Evolutionary conservation across 805 yeast genomes (phyloP), one percentile per base, ranked within the genome.

Genomic region (Myxozyma melibiosi): DNA sequence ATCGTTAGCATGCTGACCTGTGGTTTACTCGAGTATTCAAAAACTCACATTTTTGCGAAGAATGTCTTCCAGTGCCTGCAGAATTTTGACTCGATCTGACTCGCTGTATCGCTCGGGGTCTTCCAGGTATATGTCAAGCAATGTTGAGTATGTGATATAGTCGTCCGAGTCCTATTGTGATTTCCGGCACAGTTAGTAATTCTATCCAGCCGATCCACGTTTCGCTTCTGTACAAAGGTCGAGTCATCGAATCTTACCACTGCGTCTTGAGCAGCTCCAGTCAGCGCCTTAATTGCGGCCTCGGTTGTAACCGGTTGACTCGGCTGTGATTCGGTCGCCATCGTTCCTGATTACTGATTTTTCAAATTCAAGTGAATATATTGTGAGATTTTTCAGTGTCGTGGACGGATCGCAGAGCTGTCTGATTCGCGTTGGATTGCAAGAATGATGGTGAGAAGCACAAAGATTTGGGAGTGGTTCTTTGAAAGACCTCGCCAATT

Each of bases 121-220:
- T 20, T 76, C 70, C 33, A 87, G 68, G 64, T 84, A 78, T 33
- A 84, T 72, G 52, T 88, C 96, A 34, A 88, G 67, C 18, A 88
- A 72, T 0, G 95, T 86, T n/a, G 88, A 80, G 66, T 84, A 88
- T 3, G 90, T 79, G 24, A 88, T 70, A 67, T 74, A 88, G 70
- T 88, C 96, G 7, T 78, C 73, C 6, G 83, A 71, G 45, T 78
- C 79, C 65, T 69, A 33, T 4, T 5, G 13, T 4, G 22, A n/a
- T 11, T 7, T 11, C 9, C 18, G 18, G 40, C 9, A 7, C 40
- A 37, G 40, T 11, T 11, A 33, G 14, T 33, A 11, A 11, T 14
- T 14, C 37, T 11, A 33, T 11, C n/a, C n/a, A n/a, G n/a, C n/a
- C n/a, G n/a, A n/a, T n/a, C n/a, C n/a, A n/a, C n/a, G n/a, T n/a